These are phyloP conservation scores for Neoscytalidium dimidiatum DNA, from an alignment of 2,329 filamentous ascomycete genomes.

Conservation along the genomic window DNA sequence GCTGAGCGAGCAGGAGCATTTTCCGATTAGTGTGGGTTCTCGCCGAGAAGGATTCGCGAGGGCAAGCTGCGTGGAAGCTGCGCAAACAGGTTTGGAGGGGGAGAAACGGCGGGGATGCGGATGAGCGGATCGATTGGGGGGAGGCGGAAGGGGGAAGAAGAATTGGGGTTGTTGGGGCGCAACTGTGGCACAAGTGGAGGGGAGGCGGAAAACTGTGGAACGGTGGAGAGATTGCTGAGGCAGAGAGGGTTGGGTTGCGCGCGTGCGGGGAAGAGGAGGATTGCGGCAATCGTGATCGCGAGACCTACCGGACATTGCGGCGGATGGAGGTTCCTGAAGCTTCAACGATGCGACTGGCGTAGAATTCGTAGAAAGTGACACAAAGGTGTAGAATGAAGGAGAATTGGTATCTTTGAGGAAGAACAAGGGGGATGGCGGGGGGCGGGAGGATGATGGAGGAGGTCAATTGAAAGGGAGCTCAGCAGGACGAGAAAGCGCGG, in stretches of 20 bases:
- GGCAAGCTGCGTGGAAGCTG: too few relatives aligned
- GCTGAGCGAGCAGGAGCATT: conserved; percentile 26
- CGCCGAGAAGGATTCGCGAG: too few relatives aligned
- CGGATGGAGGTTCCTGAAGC: background rate
- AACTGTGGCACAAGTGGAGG: background rate
- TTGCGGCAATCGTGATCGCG: background rate
- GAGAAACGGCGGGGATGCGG: background rate
- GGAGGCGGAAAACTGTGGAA: background rate
- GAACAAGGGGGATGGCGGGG: background rate
- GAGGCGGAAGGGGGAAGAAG: background rate
- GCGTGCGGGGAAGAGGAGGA: background rate
- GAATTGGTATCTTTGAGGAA: background rate
- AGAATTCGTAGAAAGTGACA: background rate
- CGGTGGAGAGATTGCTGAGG: background rate
- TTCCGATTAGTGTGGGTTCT: too few relatives aligned
- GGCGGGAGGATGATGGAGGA: background rate
- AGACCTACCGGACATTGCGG: conserved; percentile 13
- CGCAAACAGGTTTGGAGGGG: background rate
- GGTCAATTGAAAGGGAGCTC: background rate
- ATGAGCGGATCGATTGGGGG: background rate
- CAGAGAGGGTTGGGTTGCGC: too few relatives aligned
- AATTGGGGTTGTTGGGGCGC: background rate
- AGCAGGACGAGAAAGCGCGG: background rate
- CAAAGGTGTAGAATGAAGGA: background rate
- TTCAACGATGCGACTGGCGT: background rate